phyloP scores from a whole-genome alignment of 352 stramenopile genomes.

The Phytophthora chlamydospora region DNA sequence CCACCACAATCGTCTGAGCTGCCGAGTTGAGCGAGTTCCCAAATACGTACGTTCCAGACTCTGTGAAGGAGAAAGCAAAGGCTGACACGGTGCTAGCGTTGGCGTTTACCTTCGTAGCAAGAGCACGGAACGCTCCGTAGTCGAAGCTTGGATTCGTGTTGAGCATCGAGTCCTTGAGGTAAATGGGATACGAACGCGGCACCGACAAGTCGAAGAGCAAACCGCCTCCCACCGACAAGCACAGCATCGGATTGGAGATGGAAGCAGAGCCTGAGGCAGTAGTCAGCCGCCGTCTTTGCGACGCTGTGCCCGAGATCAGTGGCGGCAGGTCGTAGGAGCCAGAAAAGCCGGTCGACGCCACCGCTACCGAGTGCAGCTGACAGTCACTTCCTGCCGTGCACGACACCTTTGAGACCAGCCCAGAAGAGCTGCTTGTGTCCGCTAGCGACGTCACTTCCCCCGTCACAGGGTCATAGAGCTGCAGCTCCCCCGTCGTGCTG shows the following conservation, averaged over 20 bases:
- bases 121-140: slow-evolving; percentile 83
- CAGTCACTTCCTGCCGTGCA: slow-evolving; percentile 39
- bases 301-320: slow-evolving; percentile 8
- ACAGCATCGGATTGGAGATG: slow-evolving; percentile 90
- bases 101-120: slow-evolving; percentile 66
- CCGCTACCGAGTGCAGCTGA: slow-evolving; percentile 59
- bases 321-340: slow-evolving; percentile 68
- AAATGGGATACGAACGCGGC: slow-evolving; percentile 86
- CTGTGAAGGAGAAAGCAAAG: slow-evolving; percentile 90
- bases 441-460: slow-evolving; percentile 23
- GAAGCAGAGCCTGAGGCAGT: slow-evolving; percentile 25
- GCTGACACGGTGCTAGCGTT: slow-evolving; percentile 66
- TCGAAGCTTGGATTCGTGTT: slow-evolving; percentile 95
- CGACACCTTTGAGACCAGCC: slow-evolving; percentile 66
- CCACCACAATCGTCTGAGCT: slow-evolving; percentile 79
- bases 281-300: slow-evolving; percentile 24
- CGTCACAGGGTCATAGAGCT: slow-evolving; percentile 67
- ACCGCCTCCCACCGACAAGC: slow-evolving; percentile 74
- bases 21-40: slow-evolving; percentile 74
- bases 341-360: slow-evolving; percentile 58
- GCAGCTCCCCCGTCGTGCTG: slow-evolving; percentile 52
- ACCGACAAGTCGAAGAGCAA: slow-evolving; percentile 91
- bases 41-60: slow-evolving; percentile 91
- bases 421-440: slow-evolving; percentile 16
- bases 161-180: slow-evolving; percentile 95